A percentile compares a stretch with the other conserved stretches of the same genome.
These are phyloP conservation scores for Eimeria necatrix DNA, from an alignment of 169 alveolate species.

Conservation along the genomic window DNA sequence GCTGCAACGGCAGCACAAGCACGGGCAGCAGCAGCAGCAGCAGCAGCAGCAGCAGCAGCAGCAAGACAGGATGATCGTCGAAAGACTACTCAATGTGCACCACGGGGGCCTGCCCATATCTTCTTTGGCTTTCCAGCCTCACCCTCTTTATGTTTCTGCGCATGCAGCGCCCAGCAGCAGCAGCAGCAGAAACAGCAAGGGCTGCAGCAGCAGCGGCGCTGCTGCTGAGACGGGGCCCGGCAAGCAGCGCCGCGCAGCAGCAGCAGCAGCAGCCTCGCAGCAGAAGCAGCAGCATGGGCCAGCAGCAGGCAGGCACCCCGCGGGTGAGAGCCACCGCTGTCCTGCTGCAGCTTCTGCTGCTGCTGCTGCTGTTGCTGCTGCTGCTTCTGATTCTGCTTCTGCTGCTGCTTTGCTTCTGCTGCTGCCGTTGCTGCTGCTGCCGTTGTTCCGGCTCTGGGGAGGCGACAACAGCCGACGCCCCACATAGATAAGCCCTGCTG, in stretches of 20 bases:
- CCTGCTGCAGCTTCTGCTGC: background rate
- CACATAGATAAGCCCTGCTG: background rate
- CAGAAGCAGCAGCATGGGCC: slow-evolving; percentile 30
- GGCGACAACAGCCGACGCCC: background rate
- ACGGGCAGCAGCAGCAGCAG: slow-evolving; percentile 16
- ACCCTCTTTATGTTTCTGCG: slow-evolving; percentile 34
- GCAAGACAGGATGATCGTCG: slow-evolving; percentile 71
- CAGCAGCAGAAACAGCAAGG: slow-evolving; percentile 39
- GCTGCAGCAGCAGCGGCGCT: slow-evolving; percentile 29
- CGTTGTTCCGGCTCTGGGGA: background rate
- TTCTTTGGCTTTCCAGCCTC: slow-evolving; percentile 78
- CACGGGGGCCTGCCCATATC: slow-evolving; percentile 80
- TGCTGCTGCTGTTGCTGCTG: background rate
- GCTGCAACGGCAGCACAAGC: slow-evolving; percentile 1
- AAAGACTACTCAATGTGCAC: slow-evolving; percentile 77
- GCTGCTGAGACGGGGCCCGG: background rate
- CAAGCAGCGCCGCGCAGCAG: slow-evolving; percentile 48
- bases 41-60: slow-evolving; percentile 62
- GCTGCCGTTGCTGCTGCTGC: background rate
- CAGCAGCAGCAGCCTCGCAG: slow-evolving; percentile 24
- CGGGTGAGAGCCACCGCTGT: background rate
- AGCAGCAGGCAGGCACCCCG: slow-evolving; percentile 8
- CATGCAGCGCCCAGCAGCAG: slow-evolving; percentile 8
- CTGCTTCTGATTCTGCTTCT: background rate
- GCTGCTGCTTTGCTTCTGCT: background rate